Percentiles rank a stretch among this genome's conserved stretches.
These are phyloP conservation scores for Verticillium zaregamsianum DNA, from an alignment of 2,329 filamentous ascomycete genomes.

Conservation along the genomic window DNA sequence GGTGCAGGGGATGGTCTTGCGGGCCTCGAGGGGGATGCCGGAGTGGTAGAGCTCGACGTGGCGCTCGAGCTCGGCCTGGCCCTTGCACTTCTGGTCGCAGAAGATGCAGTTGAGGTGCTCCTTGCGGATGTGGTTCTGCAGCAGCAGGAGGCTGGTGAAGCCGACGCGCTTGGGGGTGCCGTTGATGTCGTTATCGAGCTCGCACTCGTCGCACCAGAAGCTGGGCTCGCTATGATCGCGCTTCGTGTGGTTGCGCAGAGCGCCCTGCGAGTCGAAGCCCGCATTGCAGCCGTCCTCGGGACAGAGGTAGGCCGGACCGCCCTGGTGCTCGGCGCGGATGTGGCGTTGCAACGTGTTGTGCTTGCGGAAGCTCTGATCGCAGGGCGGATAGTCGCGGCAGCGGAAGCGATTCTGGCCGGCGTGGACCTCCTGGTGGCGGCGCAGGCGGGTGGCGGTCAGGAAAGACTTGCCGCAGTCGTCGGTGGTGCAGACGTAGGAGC, in stretches of 20 bases:
- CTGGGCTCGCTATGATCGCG: constrained; percentile 65
- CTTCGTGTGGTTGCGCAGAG: constrained; percentile 67
- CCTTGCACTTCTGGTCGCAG: constrained; percentile 66
- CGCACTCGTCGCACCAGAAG: constrained; percentile 76
- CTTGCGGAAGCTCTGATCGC: constrained; percentile 79
- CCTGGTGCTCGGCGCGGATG: constrained; percentile 70
- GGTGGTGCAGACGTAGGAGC: constrained; percentile 57
- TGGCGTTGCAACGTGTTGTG: constrained; percentile 82
- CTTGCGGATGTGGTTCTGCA: constrained; percentile 69
- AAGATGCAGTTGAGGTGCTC: constrained; percentile 73
- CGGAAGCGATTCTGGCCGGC: constrained; percentile 70
- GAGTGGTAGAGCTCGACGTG: constrained; percentile 79
- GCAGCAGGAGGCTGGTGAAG: constrained; percentile 68
- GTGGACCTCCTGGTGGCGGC: constrained; percentile 75
- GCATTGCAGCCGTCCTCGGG: constrained; percentile 55
- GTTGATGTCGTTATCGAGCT: constrained; percentile 26
- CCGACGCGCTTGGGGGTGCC: constrained; percentile 40
- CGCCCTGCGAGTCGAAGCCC: constrained; percentile 69
- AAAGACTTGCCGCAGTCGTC: constrained; percentile 76
- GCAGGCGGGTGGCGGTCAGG: constrained; percentile 71
- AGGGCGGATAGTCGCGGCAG: constrained; percentile 67
- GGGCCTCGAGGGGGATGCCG: constrained; percentile 54
- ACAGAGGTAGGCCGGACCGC: constrained; percentile 69
- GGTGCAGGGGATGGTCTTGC: constrained; percentile 64
- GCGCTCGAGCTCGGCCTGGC: constrained; percentile 63